Base-by-base conservation (phyloP, 1,284 basidiomycete species). In the Afroboletus lepidellus region DNA sequence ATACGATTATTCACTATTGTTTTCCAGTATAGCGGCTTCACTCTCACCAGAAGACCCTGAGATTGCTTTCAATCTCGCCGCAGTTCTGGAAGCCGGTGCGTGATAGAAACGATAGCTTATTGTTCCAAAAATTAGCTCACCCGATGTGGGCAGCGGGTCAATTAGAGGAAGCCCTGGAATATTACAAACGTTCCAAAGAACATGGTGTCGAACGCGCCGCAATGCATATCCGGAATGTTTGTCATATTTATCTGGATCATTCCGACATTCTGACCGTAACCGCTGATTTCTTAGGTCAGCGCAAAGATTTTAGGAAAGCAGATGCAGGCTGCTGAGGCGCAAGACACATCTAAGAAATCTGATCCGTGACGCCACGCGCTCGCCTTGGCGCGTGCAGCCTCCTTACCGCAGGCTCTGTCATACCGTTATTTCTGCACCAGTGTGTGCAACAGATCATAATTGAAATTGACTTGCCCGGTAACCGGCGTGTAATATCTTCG, bases 11-110 rank as follows among this genome's bases (percentile, higher is more conserved):
- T 65, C 50, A 61, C 50, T 65, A 66, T 65, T 62, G 55, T 59
- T 57, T 61, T 63, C 70, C 70, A 96, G 94, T 57, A 86, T 90
- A 61, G 94, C 94, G 24, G 80, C 88, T 33, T 85, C 86, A 32
- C 81, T 97, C 57, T 82, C 90, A 41, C 94, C 94, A 33, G 89
- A 94, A 66, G 94, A 97, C 75, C 85, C 92, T 63, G 94, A 98
- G 72, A 94, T 96, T 66, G 88, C 92, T 29, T 97, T 94, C 78
- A 97, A 95, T 74, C 80, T 95, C 49, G 94, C 90, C 25, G 92
- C 91, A 23, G 91, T 94, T 60, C 77, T 94, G 50, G 92, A 94
- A 82, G 92, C 92, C 48, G 85, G 92, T 89, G 61, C 63, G 83
- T 79, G 54, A 60, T 50, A 48, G 48, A 53, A 61, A 65, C 56